A percentile compares a stretch with the other conserved stretches of the same genome.
phyloP scores from a whole-genome alignment of 2,329 filamentous ascomycete species.

The Pseudocercospora musae region DNA sequence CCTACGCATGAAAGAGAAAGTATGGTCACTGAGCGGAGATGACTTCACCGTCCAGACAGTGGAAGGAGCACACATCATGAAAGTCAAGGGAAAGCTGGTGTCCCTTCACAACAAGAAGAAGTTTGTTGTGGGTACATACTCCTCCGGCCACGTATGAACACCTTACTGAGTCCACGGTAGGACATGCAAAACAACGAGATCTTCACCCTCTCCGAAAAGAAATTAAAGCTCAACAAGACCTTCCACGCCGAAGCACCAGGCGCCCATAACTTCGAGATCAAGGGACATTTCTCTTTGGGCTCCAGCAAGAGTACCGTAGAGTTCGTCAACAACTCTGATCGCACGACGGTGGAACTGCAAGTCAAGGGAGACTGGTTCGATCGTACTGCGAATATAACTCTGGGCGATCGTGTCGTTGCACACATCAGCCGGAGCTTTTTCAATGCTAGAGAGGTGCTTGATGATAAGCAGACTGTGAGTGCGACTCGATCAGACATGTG shows the following conservation, averaged over 20 bases:
- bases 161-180: background rate
- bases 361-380: slow-evolving; percentile 64
- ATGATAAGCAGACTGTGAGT: slow-evolving; percentile 56
- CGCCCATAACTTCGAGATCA: slow-evolving; percentile 32
- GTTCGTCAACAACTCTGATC: slow-evolving; percentile 52
- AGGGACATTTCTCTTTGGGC: slow-evolving; percentile 54
- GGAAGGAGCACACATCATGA: slow-evolving; percentile 53
- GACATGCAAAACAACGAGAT: slow-evolving; percentile 53
- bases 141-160: too few relatives aligned
- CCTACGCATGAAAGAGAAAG: slow-evolving; percentile 53
- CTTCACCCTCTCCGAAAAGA: slow-evolving; percentile 58
- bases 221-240: slow-evolving; percentile 50
- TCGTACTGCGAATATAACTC: slow-evolving; percentile 55
- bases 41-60: slow-evolving; percentile 60
- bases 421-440: slow-evolving; percentile 58
- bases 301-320: slow-evolving; percentile 53
- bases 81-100: slow-evolving; percentile 55
- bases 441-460: slow-evolving; percentile 56
- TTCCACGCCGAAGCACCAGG: slow-evolving; percentile 46
- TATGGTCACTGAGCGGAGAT: slow-evolving; percentile 61
- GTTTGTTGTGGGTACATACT: slow-evolving; percentile 41
- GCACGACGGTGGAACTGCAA: slow-evolving; percentile 46
- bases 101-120: slow-evolving; percentile 56
- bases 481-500: background rate
- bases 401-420: slow-evolving; percentile 52